Base-by-base conservation (phyloP, 2,329 filamentous ascomycete species). In the Neospermospora avenae region DNA sequence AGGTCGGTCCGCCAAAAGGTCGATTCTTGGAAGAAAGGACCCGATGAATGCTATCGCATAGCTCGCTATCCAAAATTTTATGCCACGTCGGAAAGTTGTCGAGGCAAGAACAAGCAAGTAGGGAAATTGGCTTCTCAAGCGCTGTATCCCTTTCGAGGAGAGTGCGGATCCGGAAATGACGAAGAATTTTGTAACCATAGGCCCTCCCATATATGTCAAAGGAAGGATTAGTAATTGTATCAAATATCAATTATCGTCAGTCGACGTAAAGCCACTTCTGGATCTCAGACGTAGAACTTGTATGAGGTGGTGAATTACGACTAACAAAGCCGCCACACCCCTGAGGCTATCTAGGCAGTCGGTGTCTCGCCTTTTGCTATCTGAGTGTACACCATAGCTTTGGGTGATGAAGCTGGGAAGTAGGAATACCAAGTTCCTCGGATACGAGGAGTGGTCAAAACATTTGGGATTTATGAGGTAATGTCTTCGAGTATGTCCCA, bases 111-210 rank as follows among this genome's bases (percentile, higher is more conserved):
- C 24, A 14, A 31, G 31, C n/a, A 48, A 14, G 18, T 22, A 48
- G n/a, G 45, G 45, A 6, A 25, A 48, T 48, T 31, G 45, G 13
- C 45, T 48, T 31, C 74, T 75, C 2, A 76, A 71, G 5, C 71
- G 44, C 70, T 68, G 20, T 80, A 67, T 1, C 77, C 73, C 58
- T 75, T 76, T 75, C 44, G 72, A 5, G 75, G 45, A 75, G 37
- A 80, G 72, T 0, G 74, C 77, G 61, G 78, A 79, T 22, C 78
- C 78, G 2, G 78, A 80, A 31, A 80, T 75, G 63, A 79, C 72
- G 67, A 80, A 80, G 70, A 80, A 80, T 55, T 80, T 72, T 64
- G 78, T 74, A 3, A 80, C 78, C 75, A 77, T 77, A 24, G 77
- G 73, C 8, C 73, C 72, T 13, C 77, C 77, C 18, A 74, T 74